Evolutionary conservation across 148 eudicot genomes (phyloP).

Genomic region (Dianthus caryophyllus): DNA sequence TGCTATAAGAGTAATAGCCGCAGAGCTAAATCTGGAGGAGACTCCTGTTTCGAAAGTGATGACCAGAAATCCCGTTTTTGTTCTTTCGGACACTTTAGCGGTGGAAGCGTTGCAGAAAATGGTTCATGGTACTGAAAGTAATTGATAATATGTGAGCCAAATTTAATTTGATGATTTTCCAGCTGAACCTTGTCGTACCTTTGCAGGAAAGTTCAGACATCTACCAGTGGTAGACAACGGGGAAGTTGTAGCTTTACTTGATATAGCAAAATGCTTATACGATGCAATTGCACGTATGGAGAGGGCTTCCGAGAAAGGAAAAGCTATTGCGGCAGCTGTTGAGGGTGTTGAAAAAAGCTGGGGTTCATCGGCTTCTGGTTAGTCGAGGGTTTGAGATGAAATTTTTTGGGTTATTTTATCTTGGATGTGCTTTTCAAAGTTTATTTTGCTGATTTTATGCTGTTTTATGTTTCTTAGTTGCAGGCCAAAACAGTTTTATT

Average conservation of each 20-base stretch:
- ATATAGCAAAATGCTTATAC: slow-evolving; percentile 93
- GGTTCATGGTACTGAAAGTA: slow-evolving; percentile 62
- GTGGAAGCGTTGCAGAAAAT: slow-evolving; percentile 97
- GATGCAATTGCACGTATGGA: slow-evolving; percentile 98
- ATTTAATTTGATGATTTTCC: background rate
- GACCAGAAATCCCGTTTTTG: slow-evolving; percentile 92
- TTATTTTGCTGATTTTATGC: slow-evolving; percentile 3
- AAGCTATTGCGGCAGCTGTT: slow-evolving; percentile 91
- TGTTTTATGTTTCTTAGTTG: background rate
- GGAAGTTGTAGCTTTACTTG: slow-evolving; percentile 88
- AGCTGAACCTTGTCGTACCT: background rate
- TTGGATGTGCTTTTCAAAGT: background rate
- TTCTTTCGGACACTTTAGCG: slow-evolving; percentile 85
- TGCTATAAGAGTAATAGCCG: slow-evolving; percentile 81
- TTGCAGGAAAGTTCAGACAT: slow-evolving; percentile 92
- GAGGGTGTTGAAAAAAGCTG: slow-evolving; percentile 97
- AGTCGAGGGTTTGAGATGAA: slow-evolving; percentile 24
- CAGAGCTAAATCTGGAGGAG: slow-evolving; percentile 72
- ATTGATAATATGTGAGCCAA: slow-evolving; percentile 6
- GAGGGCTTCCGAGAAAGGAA: slow-evolving; percentile 95
- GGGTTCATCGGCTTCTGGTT: slow-evolving; percentile 79
- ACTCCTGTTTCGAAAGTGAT: slow-evolving; percentile 93
- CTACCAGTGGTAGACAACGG: slow-evolving; percentile 96
- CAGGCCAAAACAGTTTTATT: slow-evolving; percentile 81
- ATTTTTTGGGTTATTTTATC: background rate